Evolutionary conservation across 1,284 basidiomycete species (phyloP).

Genomic region (Puccinia horiana): DNA sequence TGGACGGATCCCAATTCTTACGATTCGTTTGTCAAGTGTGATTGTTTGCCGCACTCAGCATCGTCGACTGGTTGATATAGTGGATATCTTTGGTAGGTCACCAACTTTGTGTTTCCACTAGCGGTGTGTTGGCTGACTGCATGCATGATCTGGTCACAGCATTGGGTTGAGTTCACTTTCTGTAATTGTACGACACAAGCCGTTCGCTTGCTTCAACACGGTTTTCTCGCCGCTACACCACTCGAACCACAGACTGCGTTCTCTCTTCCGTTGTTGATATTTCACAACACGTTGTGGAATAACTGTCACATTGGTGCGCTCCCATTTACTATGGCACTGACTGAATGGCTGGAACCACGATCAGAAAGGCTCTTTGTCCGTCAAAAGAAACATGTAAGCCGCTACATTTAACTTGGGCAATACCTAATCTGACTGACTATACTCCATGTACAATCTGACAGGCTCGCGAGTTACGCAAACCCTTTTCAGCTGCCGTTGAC

Average conservation of each 20-base stretch:
- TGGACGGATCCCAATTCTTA: background rate
- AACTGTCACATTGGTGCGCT: background rate
- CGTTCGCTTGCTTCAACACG: background rate
- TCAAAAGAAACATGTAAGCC: background rate
- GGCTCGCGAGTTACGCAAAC: background rate
- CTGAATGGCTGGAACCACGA: background rate
- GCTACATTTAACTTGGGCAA: too few relatives aligned
- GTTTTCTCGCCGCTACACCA: background rate
- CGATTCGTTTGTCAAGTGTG: background rate
- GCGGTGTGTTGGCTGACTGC: background rate
- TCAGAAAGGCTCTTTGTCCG: background rate
- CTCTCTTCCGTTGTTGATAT: background rate
- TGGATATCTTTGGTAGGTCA: background rate
- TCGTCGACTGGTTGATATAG: background rate
- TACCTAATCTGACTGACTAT: too few relatives aligned
- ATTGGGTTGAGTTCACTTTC: background rate
- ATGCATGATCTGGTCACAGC: background rate
- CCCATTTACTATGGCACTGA: background rate
- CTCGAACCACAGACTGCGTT: background rate
- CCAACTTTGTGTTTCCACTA: background rate
- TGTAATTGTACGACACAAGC: background rate
- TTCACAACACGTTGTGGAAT: background rate
- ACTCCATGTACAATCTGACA: background rate
- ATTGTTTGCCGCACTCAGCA: background rate
- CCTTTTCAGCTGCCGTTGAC: background rate